Conservation (phyloP, 768 basidiomycete genomes). For the Termitomyces sp. region DNA sequence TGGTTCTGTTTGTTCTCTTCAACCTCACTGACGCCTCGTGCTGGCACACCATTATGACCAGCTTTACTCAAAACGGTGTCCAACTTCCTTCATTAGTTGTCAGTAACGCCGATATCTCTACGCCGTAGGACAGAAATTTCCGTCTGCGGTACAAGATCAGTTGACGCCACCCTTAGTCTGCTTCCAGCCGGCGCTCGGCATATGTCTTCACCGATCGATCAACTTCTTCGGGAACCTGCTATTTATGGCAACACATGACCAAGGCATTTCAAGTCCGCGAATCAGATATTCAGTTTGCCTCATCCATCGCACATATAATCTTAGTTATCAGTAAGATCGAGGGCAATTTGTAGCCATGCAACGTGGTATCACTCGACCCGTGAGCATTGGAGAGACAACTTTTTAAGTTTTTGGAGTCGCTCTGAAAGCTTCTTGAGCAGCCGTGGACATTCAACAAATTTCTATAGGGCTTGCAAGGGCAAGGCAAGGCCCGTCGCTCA, state of each 20-base stretch:
- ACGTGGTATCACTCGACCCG: background rate
- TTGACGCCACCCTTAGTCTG: background rate
- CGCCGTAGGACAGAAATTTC: background rate
- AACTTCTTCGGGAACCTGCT: background rate
- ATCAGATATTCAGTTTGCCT: background rate
- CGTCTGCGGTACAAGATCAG: background rate
- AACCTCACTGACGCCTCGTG: constrained; percentile 9
- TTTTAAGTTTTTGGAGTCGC: background rate
- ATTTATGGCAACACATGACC: constrained; percentile 10
- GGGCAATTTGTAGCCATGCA: constrained; percentile 1
- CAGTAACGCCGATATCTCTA: background rate
- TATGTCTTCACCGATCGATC: constrained; percentile 1
- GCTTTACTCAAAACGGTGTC: background rate
- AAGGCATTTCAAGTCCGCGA: constrained; percentile 16
- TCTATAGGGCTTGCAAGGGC: background rate
- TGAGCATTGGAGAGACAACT: background rate
- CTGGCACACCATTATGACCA: constrained; percentile 7
- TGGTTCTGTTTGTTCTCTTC: background rate
- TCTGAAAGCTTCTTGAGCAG: background rate
- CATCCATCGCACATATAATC: background rate
- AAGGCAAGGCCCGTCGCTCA: background rate
- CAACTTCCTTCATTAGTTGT: background rate
- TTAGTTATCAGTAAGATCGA: constrained; percentile 7
- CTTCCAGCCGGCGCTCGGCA: background rate
- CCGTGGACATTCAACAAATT: background rate